Conservation (phyloP, 192 early-diverging fungal genomes). For the Coemansia sp. region DNA sequence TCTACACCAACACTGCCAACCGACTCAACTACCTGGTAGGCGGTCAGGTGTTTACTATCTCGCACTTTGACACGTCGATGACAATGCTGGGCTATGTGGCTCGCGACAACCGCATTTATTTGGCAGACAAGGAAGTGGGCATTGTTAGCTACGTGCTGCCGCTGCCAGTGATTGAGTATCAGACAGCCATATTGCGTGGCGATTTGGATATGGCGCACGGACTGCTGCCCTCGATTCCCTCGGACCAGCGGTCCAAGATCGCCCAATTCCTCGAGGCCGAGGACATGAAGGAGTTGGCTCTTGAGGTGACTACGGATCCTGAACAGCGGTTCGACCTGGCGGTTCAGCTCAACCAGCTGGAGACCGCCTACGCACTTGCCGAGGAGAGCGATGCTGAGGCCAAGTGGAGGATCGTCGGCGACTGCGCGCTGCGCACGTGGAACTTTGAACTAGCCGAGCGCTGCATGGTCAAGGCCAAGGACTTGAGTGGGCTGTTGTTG, state of each 20-base stretch:
- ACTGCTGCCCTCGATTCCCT: conserved; percentile 84
- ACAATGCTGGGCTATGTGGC: conserved; percentile 95
- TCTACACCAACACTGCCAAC: conserved; percentile 91
- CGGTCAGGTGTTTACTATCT: conserved; percentile 89
- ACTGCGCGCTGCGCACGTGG: conserved; percentile 89
- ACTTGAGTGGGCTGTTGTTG: conserved; percentile 87
- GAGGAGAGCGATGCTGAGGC: conserved; percentile 78
- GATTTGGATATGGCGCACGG: conserved; percentile 82
- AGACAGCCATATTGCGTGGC: conserved; percentile 94
- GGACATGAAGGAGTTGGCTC: conserved; percentile 87
- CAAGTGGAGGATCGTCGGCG: conserved; percentile 94
- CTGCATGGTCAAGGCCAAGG: conserved; percentile 85
- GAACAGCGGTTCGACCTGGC: conserved; percentile 98
- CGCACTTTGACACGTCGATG: conserved; percentile 92
- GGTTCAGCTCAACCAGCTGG: conserved; percentile 80
- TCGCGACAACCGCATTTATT: conserved; percentile 90
- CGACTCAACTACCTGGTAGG: conserved; percentile 97
- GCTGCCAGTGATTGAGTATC: conserved; percentile 95
- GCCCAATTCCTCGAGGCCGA: conserved; percentile 96
- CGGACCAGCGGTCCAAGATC: conserved; percentile 86
- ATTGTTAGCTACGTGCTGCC: conserved; percentile 91
- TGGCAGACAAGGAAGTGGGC: conserved; percentile 93
- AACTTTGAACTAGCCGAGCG: conserved; percentile 90
- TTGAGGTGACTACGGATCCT: conserved; percentile 92
- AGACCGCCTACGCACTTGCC: conserved; percentile 87